A percentile compares a stretch with the other conserved stretches of the same genome.
Evolutionary conservation across 2,329 filamentous ascomycete genomes (phyloP).

Genomic region (Corniculantispora saksenae): DNA sequence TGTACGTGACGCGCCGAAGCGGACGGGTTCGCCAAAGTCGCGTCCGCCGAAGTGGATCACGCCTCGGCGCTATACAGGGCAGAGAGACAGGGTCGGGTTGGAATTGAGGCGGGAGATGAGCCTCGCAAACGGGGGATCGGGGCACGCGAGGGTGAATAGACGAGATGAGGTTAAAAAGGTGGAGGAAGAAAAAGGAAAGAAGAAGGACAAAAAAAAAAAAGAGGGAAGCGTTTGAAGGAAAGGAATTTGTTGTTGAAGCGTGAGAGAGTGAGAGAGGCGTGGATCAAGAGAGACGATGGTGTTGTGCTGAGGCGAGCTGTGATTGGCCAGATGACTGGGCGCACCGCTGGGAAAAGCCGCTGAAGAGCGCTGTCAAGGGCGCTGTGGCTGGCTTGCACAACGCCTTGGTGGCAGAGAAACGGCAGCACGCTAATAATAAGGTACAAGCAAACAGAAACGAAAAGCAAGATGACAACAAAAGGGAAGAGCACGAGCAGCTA

Average conservation of each 20-base stretch:
- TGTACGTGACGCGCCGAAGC: conserved; percentile 40
- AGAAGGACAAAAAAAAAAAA: conserved; percentile 4
- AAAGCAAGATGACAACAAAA: neutral
- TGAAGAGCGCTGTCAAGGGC: conserved; percentile 2
- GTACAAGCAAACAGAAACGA: too few species aligned
- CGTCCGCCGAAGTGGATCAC: conserved; percentile 33
- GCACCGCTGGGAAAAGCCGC: neutral
- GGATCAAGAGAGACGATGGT: neutral
- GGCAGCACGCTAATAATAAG: neutral
- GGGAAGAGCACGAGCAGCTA: neutral
- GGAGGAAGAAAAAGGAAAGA: conserved; percentile 16
- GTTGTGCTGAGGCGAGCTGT: neutral
- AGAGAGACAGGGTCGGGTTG: conserved; percentile 12
- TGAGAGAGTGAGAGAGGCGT: neutral
- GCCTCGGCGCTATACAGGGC: conserved; percentile 23
- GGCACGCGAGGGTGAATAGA: neutral
- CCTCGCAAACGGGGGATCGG: neutral
- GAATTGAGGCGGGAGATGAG: conserved; percentile 10
- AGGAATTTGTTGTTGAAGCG: neutral
- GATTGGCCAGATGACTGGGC: neutral
- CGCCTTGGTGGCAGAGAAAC: too few species aligned
- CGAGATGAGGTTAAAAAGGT: neutral
- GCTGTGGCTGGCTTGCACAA: neutral
- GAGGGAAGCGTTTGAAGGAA: neutral
- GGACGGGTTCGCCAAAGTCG: conserved; percentile 29